phyloP scores from a whole-genome alignment of 1,284 basidiomycete genomes.

The Cryptococcus amylolentus region DNA sequence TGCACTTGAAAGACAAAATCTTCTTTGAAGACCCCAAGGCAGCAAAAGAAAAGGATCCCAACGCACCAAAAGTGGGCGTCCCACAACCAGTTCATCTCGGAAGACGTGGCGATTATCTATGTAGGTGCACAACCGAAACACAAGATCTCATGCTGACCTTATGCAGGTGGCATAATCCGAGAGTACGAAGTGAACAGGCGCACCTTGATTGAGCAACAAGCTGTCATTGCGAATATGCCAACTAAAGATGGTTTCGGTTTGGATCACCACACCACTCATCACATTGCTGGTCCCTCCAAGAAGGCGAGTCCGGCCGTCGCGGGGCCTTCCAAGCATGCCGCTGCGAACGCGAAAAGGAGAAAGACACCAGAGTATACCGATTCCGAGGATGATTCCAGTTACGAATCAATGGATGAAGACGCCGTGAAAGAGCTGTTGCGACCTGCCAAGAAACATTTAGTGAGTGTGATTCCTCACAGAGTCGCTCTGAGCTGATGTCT shows the following conservation, averaged over 20 bases:
- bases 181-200: constrained; percentile 90
- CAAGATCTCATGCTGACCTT: constrained; percentile 38
- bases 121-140: constrained; percentile 17
- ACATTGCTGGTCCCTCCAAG: constrained; percentile 14
- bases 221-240: constrained; percentile 55
- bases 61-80: constrained; percentile 54
- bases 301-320: constrained; percentile 16
- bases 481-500: neutral
- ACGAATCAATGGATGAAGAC: constrained; percentile 92
- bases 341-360: constrained; percentile 60
- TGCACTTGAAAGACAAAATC: constrained; percentile 86
- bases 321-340: constrained; percentile 5
- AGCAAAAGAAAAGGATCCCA: constrained; percentile 30
- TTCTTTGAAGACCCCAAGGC: constrained; percentile 96
- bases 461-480: constrained; percentile 48
- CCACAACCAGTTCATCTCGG: constrained; percentile 97
- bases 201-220: constrained; percentile 54
- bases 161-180: constrained; percentile 63
- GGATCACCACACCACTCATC: constrained; percentile 31
- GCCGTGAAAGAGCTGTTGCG: constrained; percentile 92
- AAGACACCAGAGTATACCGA: constrained; percentile 90
- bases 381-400: constrained; percentile 69
- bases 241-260: constrained; percentile 45
- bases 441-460: constrained; percentile 94
- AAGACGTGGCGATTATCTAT: constrained; percentile 89